These are phyloP conservation scores for Pyropia yezoensis DNA, from an alignment of 23 red algal genomes.

Conservation along the genomic window DNA sequence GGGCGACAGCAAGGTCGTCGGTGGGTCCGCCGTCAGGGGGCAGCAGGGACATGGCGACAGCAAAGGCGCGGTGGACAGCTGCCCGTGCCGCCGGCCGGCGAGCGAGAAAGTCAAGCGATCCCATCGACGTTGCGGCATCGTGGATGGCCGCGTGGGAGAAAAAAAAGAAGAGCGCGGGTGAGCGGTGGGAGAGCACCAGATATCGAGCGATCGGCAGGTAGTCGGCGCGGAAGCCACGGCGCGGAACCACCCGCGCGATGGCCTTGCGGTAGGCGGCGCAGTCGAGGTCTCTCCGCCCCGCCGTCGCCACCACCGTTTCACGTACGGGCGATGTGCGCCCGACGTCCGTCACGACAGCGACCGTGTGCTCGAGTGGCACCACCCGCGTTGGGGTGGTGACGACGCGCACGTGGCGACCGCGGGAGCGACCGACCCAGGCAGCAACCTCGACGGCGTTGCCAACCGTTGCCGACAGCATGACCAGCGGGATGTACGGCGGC, in stretches of 20 bases:
- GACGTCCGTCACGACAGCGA: constrained; percentile 23
- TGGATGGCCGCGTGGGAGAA: constrained; percentile 74
- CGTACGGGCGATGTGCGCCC: constrained; percentile 23
- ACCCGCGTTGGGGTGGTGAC: constrained; percentile 34
- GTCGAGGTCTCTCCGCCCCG: constrained; percentile 30
- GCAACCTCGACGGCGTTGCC: constrained; percentile 87
- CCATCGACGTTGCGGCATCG: constrained; percentile 64
- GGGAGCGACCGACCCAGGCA: constrained; percentile 70
- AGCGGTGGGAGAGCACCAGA: constrained; percentile 50
- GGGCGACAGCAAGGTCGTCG: constrained; percentile 43
- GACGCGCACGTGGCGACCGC: constrained; percentile 41
- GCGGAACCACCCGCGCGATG: constrained; percentile 25
- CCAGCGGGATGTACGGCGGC: constrained; percentile 42
- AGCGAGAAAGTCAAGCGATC: constrained; percentile 30
- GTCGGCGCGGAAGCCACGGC: constrained; percentile 26
- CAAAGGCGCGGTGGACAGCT: constrained; percentile 52
- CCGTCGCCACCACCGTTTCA: constrained; percentile 15
- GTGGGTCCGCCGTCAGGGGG: constrained; percentile 16
- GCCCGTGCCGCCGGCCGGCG: constrained; percentile 25
- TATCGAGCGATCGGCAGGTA: constrained; percentile 69
- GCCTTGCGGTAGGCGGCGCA: constrained; percentile 31
- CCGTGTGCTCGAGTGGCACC: constrained; percentile 34
- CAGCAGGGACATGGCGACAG: constrained; percentile 44
- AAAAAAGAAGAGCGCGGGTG: constrained; percentile 81
- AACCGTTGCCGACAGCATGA: constrained; percentile 91